phyloP scores from a whole-genome alignment of 345 rosid species.

The Draba incana region DNA sequence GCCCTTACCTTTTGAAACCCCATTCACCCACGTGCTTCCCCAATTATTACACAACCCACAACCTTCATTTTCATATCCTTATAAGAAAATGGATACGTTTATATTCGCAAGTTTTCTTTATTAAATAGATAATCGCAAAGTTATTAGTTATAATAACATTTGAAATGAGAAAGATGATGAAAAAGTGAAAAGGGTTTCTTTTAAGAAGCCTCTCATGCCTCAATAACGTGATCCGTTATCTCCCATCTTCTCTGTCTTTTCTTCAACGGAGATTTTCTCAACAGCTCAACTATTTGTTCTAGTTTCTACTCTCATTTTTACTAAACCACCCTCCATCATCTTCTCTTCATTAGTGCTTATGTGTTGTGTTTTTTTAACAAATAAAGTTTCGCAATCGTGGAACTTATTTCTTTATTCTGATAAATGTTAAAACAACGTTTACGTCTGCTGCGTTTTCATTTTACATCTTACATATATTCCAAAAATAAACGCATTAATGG shows the following conservation, averaged over 20 bases:
- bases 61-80: slow-evolving; percentile 39
- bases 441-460: background rate
- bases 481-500: background rate
- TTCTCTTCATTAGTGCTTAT: background rate
- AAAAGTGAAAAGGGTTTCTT: slow-evolving; percentile 32
- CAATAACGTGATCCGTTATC: slow-evolving; percentile 75
- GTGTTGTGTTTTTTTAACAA: background rate
- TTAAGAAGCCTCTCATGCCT: slow-evolving; percentile 44
- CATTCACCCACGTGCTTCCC: slow-evolving; percentile 60
- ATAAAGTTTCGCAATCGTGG: background rate
- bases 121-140: slow-evolving; percentile 25
- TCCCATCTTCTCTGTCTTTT: slow-evolving; percentile 43
- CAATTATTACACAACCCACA: slow-evolving; percentile 58
- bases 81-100: background rate
- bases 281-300: background rate
- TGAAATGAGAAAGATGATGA: slow-evolving; percentile 29
- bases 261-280: slow-evolving; percentile 49
- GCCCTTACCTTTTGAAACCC: slow-evolving; percentile 27
- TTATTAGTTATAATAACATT: slow-evolving; percentile 31
- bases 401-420: background rate
- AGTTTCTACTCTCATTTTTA: background rate
- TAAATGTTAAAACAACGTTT: no score
- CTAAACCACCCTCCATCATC: slow-evolving; percentile 12
- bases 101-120: slow-evolving; percentile 18
- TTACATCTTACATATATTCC: background rate